Base-by-base conservation (phyloP, 2,329 filamentous ascomycete species). In the Pestalotiopsis sp. region DNA sequence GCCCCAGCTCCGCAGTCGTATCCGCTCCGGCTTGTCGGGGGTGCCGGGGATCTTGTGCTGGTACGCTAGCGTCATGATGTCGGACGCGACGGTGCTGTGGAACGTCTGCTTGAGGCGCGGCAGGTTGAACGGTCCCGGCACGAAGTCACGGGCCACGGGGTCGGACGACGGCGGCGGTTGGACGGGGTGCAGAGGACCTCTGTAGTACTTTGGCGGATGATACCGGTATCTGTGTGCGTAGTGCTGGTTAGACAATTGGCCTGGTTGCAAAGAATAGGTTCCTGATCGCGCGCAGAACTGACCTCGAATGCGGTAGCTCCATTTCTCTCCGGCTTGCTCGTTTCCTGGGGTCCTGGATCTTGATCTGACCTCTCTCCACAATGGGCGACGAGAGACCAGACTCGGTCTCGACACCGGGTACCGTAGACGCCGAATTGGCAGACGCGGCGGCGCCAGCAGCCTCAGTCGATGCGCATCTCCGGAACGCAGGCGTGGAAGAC, bases 151-250 rank as follows among this genome's bases (percentile, higher is more conserved):
- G 69, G 96, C 97, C 36, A 92, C 88, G 0, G 95, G 95, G 76
- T 98, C 93, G 71, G 95, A 96, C 65, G 91, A 88, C 52, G 90
- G 87, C n/a, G 94, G 95, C 69, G 94, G 93, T 83, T 97, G 94
- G 76, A 98, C 90, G 64, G 96, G 96, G 79, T 98, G 95, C 27
- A 98, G 87, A 72, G 95, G 95, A 68, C 96, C 96, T 77, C 95
- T 93, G 81, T 97, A 91, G 87, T 95, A 99, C 83, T 95, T 96
- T 72, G 96, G 96, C 64, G 95, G 92, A 72, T 95, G 94, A 82
- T 92, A 98, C 82, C 97, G 93, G 84, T 98, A 99, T 87, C 95
- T 97, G 71, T 36, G 31, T 39, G 65, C 52, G n/a, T 27, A 25
- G 14, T 61, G n/a, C 41, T 39, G 20, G 62, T 49, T 52, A 52